Base-by-base conservation (phyloP, 768 basidiomycete genomes). In the Collybiopsis luxurians region DNA sequence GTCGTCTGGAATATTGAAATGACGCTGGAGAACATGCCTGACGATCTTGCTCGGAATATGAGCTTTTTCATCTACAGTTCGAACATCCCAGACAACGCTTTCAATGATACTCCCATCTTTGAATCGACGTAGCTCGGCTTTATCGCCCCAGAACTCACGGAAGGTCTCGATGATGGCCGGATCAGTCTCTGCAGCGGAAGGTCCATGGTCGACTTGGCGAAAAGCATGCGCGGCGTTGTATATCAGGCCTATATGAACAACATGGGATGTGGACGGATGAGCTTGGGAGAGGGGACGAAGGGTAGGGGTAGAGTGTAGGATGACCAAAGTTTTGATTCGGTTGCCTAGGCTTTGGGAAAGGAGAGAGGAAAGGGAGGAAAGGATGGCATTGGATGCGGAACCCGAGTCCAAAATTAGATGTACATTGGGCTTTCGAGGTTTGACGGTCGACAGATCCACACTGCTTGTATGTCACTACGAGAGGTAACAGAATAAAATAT, bases 51-150 rank as follows among this genome's bases (percentile, higher is more conserved):
- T 73, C 0, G 94, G 93, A 27, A 98, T 85, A 59, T 86, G 81
- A 0, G 85, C 77, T 26, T 92, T 86, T 59, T 94, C 92, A 51
- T 96, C 93, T 0, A 81, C 79, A 2, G 83, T 87, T 59, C 83
- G 80, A 7, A 92, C 84, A 19, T 97, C 89, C 97, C 97, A 99
- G 2, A 98, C 95, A n/a, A 98, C 93, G 62, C 90, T 92, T 70
- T 98, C 94, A 4, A 82, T 66, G 59, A 98, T 98, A 17, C 88
- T 81, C 1, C 96, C 96, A 64, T 99, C 95, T 70, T 98, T 95
- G 78, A 99, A 99, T 38, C 95, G 83, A 5, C 97, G 82, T 17
- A 98, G 75, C 66, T 98, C 96, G 0, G 95, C 87, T 69, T 94
- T 96, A 38, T 82, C 75, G 0, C 95, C 96, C 97, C 97, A 99